phyloP scores from a whole-genome alignment of 345 rosid species.

The Moringa oleifera region DNA sequence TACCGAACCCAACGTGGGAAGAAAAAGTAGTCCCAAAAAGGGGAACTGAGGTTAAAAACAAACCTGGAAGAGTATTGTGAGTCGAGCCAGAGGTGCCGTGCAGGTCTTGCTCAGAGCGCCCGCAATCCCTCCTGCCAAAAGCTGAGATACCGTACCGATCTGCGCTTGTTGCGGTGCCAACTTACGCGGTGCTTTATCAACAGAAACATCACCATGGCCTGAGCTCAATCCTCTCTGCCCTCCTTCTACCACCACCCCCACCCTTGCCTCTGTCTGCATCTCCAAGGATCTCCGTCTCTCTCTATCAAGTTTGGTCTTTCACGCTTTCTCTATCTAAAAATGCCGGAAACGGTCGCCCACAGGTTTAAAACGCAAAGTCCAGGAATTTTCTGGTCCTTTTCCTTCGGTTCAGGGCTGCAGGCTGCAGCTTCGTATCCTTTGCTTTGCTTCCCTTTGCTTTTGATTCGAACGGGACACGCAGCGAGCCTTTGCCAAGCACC shows the following conservation, averaged over 20 bases:
- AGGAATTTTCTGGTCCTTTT: neutral
- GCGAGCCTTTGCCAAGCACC: no score
- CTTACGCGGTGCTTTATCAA: slow-evolving; percentile 41
- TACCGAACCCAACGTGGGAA: neutral
- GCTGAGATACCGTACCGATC: slow-evolving; percentile 72
- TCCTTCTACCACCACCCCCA: slow-evolving; percentile 61
- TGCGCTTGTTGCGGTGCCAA: slow-evolving; percentile 49
- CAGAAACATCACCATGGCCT: slow-evolving; percentile 44
- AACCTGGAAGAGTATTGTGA: slow-evolving; percentile 96
- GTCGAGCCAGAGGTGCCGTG: slow-evolving; percentile 93
- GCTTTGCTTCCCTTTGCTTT: no score
- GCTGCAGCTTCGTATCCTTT: no score
- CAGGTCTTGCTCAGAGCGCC: slow-evolving; percentile 98
- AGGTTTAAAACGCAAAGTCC: neutral
- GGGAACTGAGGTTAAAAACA: neutral
- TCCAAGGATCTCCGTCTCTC: slow-evolving; percentile 9
- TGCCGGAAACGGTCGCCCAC: no score
- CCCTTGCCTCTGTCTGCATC: slow-evolving; percentile 87
- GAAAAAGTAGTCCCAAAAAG: slow-evolving; percentile 2
- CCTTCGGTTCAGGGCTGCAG: no score
- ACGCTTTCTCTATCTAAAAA: no score
- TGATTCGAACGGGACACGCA: no score
- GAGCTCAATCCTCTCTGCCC: slow-evolving; percentile 41
- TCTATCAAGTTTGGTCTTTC: no score
- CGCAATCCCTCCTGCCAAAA: slow-evolving; percentile 89